A percentile compares a stretch with the other conserved stretches of the same genome.
These are phyloP conservation scores for Xylaria sp. DNA, from an alignment of 2,329 filamentous ascomycete species.

Conservation along the genomic window DNA sequence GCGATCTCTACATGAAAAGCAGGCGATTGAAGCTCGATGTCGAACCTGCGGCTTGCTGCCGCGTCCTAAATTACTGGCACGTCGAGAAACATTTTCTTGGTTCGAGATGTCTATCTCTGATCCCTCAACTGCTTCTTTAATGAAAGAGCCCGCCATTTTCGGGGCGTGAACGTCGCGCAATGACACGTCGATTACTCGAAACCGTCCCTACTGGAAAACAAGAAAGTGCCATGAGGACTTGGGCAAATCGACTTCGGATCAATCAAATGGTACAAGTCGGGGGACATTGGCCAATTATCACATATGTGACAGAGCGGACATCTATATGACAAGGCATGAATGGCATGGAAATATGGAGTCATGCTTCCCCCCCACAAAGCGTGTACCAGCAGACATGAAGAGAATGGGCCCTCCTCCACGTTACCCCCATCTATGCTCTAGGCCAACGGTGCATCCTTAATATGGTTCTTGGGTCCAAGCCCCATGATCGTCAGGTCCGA, in stretches of 20 bases:
- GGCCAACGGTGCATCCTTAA: slow-evolving; percentile 14
- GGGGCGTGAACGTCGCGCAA: slow-evolving; percentile 5
- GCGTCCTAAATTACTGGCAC: slow-evolving; percentile 23
- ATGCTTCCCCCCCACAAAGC: slow-evolving; percentile 31
- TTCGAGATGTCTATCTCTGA: slow-evolving; percentile 35
- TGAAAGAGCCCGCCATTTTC: slow-evolving; percentile 28
- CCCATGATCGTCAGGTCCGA: slow-evolving; percentile 26
- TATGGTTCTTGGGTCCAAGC: slow-evolving; percentile 10
- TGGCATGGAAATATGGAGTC: slow-evolving; percentile 28
- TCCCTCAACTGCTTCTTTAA: slow-evolving; percentile 22
- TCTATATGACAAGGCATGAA: slow-evolving; percentile 25
- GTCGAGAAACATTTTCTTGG: slow-evolving; percentile 37
- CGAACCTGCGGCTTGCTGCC: slow-evolving; percentile 35
- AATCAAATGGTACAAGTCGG: slow-evolving; percentile 14
- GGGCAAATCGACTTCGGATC: slow-evolving; percentile 24
- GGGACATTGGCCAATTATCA: slow-evolving; percentile 29
- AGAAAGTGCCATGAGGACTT: slow-evolving; percentile 27
- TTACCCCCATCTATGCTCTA: slow-evolving; percentile 33
- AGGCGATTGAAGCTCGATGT: slow-evolving; percentile 37
- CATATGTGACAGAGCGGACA: slow-evolving; percentile 8
- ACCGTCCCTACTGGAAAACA: slow-evolving; percentile 6
- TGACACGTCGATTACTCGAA: slow-evolving; percentile 24
- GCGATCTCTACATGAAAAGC: slow-evolving; percentile 38
- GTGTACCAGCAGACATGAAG: slow-evolving; percentile 24
- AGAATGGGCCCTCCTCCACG: slow-evolving; percentile 32